Conservation (phyloP, 768 basidiomycete genomes). For the Lepiota venenata region DNA sequence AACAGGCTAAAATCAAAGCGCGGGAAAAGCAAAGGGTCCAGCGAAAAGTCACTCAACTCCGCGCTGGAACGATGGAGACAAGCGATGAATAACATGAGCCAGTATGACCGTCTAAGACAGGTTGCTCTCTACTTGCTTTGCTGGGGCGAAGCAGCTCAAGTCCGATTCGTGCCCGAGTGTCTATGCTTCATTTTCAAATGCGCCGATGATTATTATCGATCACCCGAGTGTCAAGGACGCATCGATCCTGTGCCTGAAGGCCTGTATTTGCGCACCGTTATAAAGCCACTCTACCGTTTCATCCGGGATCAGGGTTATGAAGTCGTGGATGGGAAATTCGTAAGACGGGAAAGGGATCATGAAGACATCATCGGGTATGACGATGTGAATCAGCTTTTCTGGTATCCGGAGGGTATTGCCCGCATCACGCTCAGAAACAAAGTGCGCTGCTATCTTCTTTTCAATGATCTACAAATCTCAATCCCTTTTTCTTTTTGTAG, state of each 20-base stretch:
- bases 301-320: constrained; percentile 98
- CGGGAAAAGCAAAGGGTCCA: constrained; percentile 42
- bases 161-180: constrained; percentile 94
- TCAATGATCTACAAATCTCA: background rate
- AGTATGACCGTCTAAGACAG: constrained; percentile 95
- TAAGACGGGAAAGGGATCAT: constrained; percentile 90
- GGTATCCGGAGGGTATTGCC: constrained; percentile 99
- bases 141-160: constrained; percentile 98
- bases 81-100: constrained; percentile 98
- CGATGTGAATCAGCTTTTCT: constrained; percentile 98
- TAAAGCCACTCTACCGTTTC: constrained; percentile 94
- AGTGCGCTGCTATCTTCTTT: constrained; percentile 37
- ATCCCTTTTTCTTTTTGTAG: constrained; percentile 33
- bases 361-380: constrained; percentile 96
- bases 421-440: constrained; percentile 87
- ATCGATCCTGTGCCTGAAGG: constrained; percentile 93
- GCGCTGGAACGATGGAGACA: constrained; percentile 93
- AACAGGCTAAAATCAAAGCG: constrained; percentile 75
- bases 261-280: constrained; percentile 85
- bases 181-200: constrained; percentile 99
- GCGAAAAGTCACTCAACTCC: constrained; percentile 66
- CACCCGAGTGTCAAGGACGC: constrained; percentile 94
- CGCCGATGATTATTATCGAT: constrained; percentile 99
- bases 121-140: constrained; percentile 93
- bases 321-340: constrained; percentile 92